A percentile compares a stretch with the other conserved stretches of the same genome.
Conservation (phyloP, 2,329 filamentous ascomycete species). For the Fusarium verrucosum region DNA sequence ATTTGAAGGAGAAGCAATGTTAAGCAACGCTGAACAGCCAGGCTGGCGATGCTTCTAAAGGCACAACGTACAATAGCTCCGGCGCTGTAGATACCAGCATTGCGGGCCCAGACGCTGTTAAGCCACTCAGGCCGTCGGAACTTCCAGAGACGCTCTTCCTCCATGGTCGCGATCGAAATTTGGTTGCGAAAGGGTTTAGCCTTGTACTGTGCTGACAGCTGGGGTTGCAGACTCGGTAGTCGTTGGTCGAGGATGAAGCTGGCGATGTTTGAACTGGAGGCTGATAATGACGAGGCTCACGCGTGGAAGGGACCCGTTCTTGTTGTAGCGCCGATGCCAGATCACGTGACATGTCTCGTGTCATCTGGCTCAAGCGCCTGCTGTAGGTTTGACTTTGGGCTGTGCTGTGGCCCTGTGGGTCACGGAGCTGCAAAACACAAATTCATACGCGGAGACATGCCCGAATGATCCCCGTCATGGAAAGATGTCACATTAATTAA, state of each 20-base stretch:
- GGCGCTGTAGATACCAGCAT: conserved; percentile 69
- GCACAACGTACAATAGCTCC: conserved; percentile 66
- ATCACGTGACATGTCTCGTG: conserved; percentile 24
- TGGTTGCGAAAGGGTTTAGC: background rate
- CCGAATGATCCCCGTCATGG: conserved; percentile 29
- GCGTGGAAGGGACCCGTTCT: conserved; percentile 18
- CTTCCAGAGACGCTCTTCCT: conserved; percentile 74
- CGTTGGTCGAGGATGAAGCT: conserved; percentile 22
- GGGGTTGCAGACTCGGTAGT: background rate
- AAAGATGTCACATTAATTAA: conserved; percentile 28
- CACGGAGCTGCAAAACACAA: conserved; percentile 30
- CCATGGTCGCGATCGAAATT: conserved; percentile 55
- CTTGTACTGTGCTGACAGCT: background rate
- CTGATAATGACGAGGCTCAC: conserved; percentile 46
- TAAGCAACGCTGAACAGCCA: background rate
- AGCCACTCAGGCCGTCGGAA: conserved; percentile 73
- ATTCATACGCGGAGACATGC: conserved; percentile 31
- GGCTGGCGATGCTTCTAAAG: background rate
- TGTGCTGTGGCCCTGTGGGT: background rate
- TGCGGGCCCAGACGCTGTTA: conserved; percentile 70
- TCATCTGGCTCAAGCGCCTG: background rate
- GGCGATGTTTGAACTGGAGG: conserved; percentile 30
- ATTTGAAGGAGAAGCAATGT: background rate
- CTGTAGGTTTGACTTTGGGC: background rate
- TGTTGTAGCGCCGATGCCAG: conserved; percentile 17